Evolutionary conservation across 805 yeast species (phyloP).

Genomic region (Myxozyma monticola): DNA sequence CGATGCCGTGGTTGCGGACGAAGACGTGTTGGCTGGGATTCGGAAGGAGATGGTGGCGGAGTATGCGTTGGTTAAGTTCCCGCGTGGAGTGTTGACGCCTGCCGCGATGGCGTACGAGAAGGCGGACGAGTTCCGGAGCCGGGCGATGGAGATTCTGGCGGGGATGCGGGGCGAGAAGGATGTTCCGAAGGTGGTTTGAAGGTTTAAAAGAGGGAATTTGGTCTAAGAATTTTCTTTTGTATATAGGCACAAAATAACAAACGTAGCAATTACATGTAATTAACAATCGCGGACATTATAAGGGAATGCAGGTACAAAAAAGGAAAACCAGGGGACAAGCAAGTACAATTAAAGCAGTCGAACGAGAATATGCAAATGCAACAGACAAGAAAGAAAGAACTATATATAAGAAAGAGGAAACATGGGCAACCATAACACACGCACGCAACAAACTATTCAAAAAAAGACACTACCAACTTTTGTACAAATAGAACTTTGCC

Average conservation of each 20-base stretch:
- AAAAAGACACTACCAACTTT: conserved; percentile 11
- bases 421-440: neutral
- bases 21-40: neutral
- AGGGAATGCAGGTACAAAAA: neutral
- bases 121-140: neutral
- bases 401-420: neutral
- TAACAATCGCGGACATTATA: too few species aligned
- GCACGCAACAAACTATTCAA: too few species aligned
- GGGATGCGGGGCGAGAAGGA: too few species aligned
- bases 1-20: conserved; percentile 1
- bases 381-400: neutral
- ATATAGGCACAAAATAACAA: too few species aligned
- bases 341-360: too few species aligned
- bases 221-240: too few species aligned
- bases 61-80: neutral
- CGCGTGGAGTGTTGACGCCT: neutral
- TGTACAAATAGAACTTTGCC: conserved; percentile 58
- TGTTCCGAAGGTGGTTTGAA: too few species aligned
- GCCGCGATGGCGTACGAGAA: conserved; percentile 4
- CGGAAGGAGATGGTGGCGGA: conserved; percentile 6
- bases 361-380: too few species aligned
- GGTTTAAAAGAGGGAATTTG: too few species aligned
- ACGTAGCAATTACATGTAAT: too few species aligned
- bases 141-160: neutral
- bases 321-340: neutral